These are phyloP conservation scores for Fusarium buxicola DNA, from an alignment of 2,329 filamentous ascomycete species.

Conservation along the genomic window DNA sequence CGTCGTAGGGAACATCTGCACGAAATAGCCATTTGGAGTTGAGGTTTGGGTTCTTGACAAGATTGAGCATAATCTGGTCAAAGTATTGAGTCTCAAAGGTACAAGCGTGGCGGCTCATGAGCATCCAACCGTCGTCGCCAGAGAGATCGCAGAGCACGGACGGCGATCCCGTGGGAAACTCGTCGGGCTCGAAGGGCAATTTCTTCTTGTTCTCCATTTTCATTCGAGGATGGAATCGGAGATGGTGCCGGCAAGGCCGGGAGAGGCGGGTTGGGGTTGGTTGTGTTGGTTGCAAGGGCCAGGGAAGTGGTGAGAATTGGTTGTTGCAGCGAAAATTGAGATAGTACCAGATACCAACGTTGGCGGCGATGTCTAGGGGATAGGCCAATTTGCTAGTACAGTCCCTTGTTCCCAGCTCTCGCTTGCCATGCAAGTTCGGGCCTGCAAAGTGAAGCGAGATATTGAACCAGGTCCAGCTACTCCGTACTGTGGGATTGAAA, in stretches of 20 bases:
- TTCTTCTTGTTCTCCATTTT: slow-evolving; percentile 34
- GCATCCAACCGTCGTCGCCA: slow-evolving; percentile 58
- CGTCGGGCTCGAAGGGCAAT: slow-evolving; percentile 48
- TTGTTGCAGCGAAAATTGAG: background rate
- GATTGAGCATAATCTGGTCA: slow-evolving; percentile 75
- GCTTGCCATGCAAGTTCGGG: slow-evolving; percentile 11
- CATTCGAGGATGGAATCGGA: slow-evolving; percentile 11
- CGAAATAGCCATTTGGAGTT: slow-evolving; percentile 83
- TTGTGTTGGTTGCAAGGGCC: background rate
- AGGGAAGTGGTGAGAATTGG: slow-evolving; percentile 19
- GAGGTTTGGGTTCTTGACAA: slow-evolving; percentile 83
- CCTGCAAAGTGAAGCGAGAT: slow-evolving; percentile 1
- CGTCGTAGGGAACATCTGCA: slow-evolving; percentile 74
- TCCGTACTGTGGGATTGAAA: slow-evolving; percentile 6
- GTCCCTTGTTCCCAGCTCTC: too few relatives aligned
- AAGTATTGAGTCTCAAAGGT: slow-evolving; percentile 74
- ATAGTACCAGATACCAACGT: background rate
- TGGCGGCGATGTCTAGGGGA: too few relatives aligned
- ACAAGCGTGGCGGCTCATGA: slow-evolving; percentile 67
- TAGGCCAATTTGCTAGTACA: too few relatives aligned
- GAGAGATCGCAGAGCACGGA: slow-evolving; percentile 45
- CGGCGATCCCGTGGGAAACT: slow-evolving; percentile 43
- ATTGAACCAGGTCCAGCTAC: too few relatives aligned
- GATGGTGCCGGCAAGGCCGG: slow-evolving; percentile 7
- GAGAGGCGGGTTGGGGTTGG: slow-evolving; percentile 10